Conservation (phyloP, 108 stramenopile genomes). For the Stephanodiscus triporus region DNA sequence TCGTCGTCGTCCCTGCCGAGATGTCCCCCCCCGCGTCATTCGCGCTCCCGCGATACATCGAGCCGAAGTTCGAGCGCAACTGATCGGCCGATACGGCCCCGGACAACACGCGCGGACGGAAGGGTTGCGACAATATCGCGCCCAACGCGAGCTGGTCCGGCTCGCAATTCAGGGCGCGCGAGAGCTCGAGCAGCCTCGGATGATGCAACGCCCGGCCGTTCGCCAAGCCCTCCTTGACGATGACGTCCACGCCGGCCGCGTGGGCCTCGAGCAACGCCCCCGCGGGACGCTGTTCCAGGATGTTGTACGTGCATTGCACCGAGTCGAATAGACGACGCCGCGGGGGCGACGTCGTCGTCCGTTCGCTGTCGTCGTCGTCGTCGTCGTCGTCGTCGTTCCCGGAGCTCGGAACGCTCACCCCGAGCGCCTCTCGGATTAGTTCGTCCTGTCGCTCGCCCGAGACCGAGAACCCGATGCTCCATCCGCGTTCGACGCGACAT, state of each 20-base stretch:
- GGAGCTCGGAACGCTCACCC: constrained; percentile 40
- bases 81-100: constrained; percentile 76
- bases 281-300: constrained; percentile 69
- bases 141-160: constrained; percentile 76
- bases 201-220: constrained; percentile 67
- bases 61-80: constrained; percentile 63
- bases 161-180: constrained; percentile 49
- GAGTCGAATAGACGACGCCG: constrained; percentile 66
- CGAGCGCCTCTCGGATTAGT: constrained; percentile 59
- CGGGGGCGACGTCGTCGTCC: constrained; percentile 6
- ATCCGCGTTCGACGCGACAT: constrained; percentile 61
- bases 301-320: constrained; percentile 84
- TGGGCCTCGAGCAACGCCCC: constrained; percentile 59
- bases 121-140: constrained; percentile 72
- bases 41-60: constrained; percentile 12
- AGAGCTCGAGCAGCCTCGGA: constrained; percentile 36
- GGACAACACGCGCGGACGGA: constrained; percentile 70
- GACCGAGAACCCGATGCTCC: constrained; percentile 76
- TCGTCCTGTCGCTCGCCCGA: constrained; percentile 68
- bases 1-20: not conserved
- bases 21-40: not conserved
- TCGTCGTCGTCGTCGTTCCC: constrained; percentile 15
- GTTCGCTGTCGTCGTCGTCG: constrained; percentile 9
- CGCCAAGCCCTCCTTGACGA: constrained; percentile 84
- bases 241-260: constrained; percentile 67